Percentiles rank a stretch among this genome's conserved stretches.
phyloP scores from a whole-genome alignment of 2,329 filamentous ascomycete species.

The Neoarthrinium moseri region DNA sequence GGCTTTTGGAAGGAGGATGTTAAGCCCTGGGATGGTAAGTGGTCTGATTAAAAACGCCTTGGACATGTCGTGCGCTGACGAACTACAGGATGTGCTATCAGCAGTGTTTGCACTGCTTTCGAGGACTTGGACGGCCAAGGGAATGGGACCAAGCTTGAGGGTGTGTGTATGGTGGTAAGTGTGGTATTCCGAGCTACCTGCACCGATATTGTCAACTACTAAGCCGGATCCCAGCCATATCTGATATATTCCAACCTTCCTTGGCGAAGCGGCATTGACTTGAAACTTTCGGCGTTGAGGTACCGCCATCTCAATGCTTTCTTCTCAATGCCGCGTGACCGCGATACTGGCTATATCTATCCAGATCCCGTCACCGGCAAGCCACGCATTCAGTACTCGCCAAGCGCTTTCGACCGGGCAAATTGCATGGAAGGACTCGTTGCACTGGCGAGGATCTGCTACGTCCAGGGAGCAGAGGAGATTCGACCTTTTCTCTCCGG shows the following conservation, averaged over 20 bases:
- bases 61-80: conserved; percentile 2
- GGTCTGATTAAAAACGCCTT: background rate
- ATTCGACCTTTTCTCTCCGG: conserved; percentile 65
- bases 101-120: conserved; percentile 70
- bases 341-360: conserved; percentile 70
- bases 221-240: conserved; percentile 65
- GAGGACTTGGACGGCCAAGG: conserved; percentile 76
- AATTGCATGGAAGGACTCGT: conserved; percentile 70
- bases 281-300: conserved; percentile 67
- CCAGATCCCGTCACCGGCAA: conserved; percentile 64
- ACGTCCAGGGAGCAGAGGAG: conserved; percentile 72
- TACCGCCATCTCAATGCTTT: conserved; percentile 67
- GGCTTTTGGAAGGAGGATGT: conserved; percentile 67
- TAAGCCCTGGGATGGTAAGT: conserved; percentile 58
- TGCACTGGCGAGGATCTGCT: conserved; percentile 70
- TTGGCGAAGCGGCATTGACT: conserved; percentile 65
- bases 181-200: background rate
- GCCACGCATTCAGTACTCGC: conserved; percentile 65
- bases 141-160: conserved; percentile 79
- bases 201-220: conserved; percentile 5
- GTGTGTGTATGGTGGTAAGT: conserved; percentile 63
- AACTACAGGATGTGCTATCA: conserved; percentile 67
- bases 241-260: conserved; percentile 58
- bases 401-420: conserved; percentile 67
- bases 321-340: conserved; percentile 72